phyloP scores from a whole-genome alignment of 495 filamentous ascomycete genomes.

The Penicillium paxilli region DNA sequence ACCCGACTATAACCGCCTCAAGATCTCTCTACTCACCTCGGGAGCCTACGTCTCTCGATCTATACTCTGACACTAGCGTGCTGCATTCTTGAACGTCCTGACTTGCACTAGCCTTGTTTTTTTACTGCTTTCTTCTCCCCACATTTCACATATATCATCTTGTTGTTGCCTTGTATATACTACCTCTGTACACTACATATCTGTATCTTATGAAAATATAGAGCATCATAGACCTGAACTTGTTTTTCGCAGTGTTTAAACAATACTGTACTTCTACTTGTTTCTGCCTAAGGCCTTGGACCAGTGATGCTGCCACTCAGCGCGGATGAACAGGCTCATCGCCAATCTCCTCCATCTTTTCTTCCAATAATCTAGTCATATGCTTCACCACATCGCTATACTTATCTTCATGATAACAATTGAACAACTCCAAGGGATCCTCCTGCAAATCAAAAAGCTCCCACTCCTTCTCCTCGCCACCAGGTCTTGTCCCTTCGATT shows the following conservation, averaged over 20 bases:
- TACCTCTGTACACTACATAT: neutral
- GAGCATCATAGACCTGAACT: neutral
- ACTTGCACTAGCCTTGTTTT: neutral
- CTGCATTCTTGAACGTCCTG: constrained; percentile 15
- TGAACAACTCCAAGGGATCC: constrained; percentile 47
- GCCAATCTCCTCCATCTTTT: constrained; percentile 45
- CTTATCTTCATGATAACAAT: constrained; percentile 31
- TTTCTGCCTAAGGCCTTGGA: no score
- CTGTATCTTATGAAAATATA: neutral
- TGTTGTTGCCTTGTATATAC: constrained; percentile 13
- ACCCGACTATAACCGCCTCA: neutral
- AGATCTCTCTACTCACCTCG: neutral
- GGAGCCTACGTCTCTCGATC: neutral
- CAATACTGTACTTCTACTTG: neutral
- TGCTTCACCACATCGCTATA: constrained; percentile 32
- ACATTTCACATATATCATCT: no score
- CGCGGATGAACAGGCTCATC: constrained; percentile 36
- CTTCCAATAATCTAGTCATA: constrained; percentile 38
- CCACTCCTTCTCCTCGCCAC: constrained; percentile 40
- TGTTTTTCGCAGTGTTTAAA: neutral
- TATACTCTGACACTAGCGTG: constrained; percentile 14
- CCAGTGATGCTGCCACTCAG: neutral
- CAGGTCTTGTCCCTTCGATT: constrained; percentile 33
- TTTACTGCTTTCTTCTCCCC: neutral
- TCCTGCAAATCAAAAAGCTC: constrained; percentile 45